These are phyloP conservation scores for Kodamaea sp. DNA, from an alignment of 1,139 yeast genomes.

Conservation along the genomic window DNA sequence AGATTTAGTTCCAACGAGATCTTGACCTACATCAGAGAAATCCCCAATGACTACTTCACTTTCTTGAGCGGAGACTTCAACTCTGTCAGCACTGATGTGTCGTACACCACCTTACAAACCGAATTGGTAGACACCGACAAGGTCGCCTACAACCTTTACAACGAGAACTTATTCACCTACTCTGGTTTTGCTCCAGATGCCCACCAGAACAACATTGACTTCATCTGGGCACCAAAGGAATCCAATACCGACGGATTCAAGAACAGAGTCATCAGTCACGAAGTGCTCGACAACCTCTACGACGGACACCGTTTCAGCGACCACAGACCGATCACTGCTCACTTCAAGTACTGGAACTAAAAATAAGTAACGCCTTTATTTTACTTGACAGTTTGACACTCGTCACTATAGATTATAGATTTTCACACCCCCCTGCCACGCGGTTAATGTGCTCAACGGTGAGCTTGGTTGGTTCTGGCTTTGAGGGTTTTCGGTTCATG, in stretches of 20 bases:
- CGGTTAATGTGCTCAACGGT: too few relatives aligned
- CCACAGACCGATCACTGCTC: slow-evolving; percentile 45
- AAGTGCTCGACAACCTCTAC: slow-evolving; percentile 33
- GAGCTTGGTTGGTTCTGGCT: too few relatives aligned
- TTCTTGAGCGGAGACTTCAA: slow-evolving; percentile 45
- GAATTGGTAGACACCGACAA: slow-evolving; percentile 21
- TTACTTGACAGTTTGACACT: too few relatives aligned
- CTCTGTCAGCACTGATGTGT: slow-evolving; percentile 30
- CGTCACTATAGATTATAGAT: too few relatives aligned
- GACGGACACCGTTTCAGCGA: slow-evolving; percentile 37
- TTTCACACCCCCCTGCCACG: too few relatives aligned
- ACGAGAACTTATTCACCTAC: slow-evolving; percentile 33
- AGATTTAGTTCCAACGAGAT: slow-evolving; percentile 30
- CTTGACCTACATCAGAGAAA: slow-evolving; percentile 29
- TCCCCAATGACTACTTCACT: slow-evolving; percentile 32
- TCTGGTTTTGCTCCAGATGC: slow-evolving; percentile 39
- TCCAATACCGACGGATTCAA: slow-evolving; percentile 11
- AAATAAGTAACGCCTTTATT: too few relatives aligned
- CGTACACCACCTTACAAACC: slow-evolving; percentile 30
- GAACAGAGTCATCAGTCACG: slow-evolving; percentile 30
- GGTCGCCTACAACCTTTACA: slow-evolving; percentile 24
- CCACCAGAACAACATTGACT: slow-evolving; percentile 25
- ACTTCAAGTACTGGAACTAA: slow-evolving; percentile 18
- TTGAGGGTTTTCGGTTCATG: too few relatives aligned
- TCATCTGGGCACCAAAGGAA: slow-evolving; percentile 29